Evolutionary conservation across 441 rosid genomes (phyloP), one percentile per base, ranked within the genome.

Genomic region (Populus hybrid): DNA sequence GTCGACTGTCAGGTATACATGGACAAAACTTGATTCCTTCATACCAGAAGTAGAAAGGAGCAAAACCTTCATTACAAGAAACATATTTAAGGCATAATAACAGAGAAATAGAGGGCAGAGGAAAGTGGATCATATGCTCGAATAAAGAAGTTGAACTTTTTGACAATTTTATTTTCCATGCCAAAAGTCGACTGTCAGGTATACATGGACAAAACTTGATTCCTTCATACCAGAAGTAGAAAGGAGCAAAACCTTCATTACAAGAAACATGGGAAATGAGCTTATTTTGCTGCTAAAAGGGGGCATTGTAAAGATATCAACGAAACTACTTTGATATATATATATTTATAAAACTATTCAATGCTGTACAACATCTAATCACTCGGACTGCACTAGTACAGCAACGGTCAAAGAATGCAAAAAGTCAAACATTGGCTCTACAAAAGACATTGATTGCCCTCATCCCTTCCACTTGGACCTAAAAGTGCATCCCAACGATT

Each of bases 351-450:
- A 38, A 35, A 30, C 79, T 65, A 72, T 70, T 65, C 70, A 69
- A n/a, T 75, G 78, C 83, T 77, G 83, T 78, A 81, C 75, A 79
- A 71, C 67, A 69, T 71, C 76, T 74, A 74, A 69, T 38, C 76
- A 36, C 64, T 78, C 57, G 14, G 50, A 69, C 53, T 69, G 78
- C 74, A 71, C 2, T 10, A 70, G 79, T 76, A 79, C 81, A 72
- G 79, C 67, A 71, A 81, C 59, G 35, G 53, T 50, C 21, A 50
- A 80, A 81, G 66, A 53, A 61, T 77, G 57, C 34, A 67, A 77
- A 77, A 20, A 20, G 61, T 67, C 59, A 53, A 79, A 80, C 78
- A 73, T 80, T 75, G 36, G 70, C 78, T 21, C 85, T 85, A 79
- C 78, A 83, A 84, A 83, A 69, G 40, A 18, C 30, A 67, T 76